These are phyloP conservation scores for Taiwanofungus camphoratus DNA, from an alignment of 1,284 basidiomycete genomes.

Conservation along the genomic window DNA sequence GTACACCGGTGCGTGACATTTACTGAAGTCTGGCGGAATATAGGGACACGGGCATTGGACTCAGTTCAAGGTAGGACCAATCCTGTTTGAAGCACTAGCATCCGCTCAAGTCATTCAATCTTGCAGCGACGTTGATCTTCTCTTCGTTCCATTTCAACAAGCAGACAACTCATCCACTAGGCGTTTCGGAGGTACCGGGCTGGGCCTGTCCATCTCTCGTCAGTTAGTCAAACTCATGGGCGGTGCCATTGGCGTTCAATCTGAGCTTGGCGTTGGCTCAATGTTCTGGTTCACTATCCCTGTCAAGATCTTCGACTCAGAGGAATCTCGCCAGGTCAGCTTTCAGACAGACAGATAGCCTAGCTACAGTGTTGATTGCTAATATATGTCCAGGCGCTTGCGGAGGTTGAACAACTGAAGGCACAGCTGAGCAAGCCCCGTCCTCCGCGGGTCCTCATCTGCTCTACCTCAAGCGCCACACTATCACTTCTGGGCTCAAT, in stretches of 20 bases:
- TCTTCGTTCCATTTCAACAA: conserved; percentile 71
- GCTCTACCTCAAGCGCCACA: conserved; percentile 53
- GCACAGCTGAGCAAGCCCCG: conserved; percentile 38
- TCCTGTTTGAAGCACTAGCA: too few relatives aligned
- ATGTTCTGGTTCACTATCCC: conserved; percentile 69
- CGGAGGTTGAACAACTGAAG: conserved; percentile 42
- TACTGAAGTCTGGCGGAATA: background rate
- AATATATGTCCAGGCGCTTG: conserved; percentile 28
- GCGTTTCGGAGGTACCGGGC: conserved; percentile 65
- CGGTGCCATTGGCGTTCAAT: conserved; percentile 62
- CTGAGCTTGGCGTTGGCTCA: conserved; percentile 56
- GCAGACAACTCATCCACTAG: conserved; percentile 71
- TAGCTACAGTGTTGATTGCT: background rate
- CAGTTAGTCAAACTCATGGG: conserved; percentile 71
- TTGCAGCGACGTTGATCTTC: conserved; percentile 51
- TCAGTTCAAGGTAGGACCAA: conserved; percentile 38
- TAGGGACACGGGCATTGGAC: conserved; percentile 65
- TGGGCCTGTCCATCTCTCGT: conserved; percentile 66
- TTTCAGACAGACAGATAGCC: background rate
- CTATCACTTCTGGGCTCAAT: conserved; percentile 49
- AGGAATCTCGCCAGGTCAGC: conserved; percentile 48
- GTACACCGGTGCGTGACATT: background rate
- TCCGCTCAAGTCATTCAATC: too few relatives aligned
- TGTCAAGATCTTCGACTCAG: conserved; percentile 48
- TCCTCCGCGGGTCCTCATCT: conserved; percentile 48